Evolutionary conservation across 2,329 filamentous ascomycete genomes (phyloP), one percentile per base, ranked within the genome.

Genomic region (Meredithiella fracta): DNA sequence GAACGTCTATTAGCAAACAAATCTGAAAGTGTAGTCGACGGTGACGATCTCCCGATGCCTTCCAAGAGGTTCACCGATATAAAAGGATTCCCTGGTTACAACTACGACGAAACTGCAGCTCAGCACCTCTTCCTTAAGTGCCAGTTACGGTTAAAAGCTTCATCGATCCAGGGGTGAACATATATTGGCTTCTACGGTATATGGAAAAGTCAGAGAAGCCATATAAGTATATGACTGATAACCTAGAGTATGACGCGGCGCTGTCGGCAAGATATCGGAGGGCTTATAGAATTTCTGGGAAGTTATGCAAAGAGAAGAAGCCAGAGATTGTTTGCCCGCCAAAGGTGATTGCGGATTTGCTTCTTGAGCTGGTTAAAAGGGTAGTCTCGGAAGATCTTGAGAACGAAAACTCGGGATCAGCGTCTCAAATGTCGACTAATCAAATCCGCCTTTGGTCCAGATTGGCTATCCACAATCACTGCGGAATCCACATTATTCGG

Each of bases 381-480:
- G 17, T 20, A 3, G 42, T 47, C 3, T 17, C 42, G 14, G 42
- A 14, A 3, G n/a, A n/a, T 38, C 37, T 38, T n/a, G n/a, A n/a
- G n/a, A n/a, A n/a, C n/a, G n/a, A n/a, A n/a, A n/a, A n/a, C n/a
- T n/a, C n/a, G n/a, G n/a, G n/a, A n/a, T n/a, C n/a, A n/a, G n/a
- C n/a, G n/a, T n/a, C n/a, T n/a, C n/a, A n/a, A n/a, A n/a, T n/a
- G n/a, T n/a, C n/a, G n/a, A 17, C 15, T 4, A 44, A 26, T 3
- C 34, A 54, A 7, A 44, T 54, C 38, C 23, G 38, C 8, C 37
- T 54, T 25, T 54, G 51, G 51, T 42, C 51, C 6, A 25, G 51
- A 9, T 23, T 54, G n/a, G 51, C 51, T 6, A 23, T 54, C 23
- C 38, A 54, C 23, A 54, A 54, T 3, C 15, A 54, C 23, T 54